phyloP scores from a whole-genome alignment of 2,329 filamentous ascomycete genomes.

The Fusarium heterosporum region DNA sequence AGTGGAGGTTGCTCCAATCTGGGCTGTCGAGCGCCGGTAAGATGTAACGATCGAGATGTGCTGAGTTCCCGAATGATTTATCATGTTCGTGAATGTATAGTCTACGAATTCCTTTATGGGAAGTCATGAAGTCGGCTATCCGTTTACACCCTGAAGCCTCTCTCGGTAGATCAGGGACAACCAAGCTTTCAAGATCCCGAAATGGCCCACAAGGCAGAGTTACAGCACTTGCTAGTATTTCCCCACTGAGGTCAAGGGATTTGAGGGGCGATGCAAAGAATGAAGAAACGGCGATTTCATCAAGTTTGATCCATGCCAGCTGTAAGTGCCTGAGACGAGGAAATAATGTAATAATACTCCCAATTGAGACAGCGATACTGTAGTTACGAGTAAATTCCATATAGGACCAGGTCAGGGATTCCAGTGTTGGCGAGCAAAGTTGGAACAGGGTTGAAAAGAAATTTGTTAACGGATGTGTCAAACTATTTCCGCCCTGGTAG shows the following conservation, averaged over 20 bases:
- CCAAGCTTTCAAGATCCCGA: background rate
- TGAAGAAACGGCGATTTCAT: background rate
- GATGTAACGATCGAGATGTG: slow-evolving; percentile 12
- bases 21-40: slow-evolving; percentile 10
- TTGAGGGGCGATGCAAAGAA: slow-evolving; percentile 7
- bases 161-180: no score
- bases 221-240: fast-evolving
- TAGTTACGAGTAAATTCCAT: no score
- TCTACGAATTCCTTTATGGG: background rate
- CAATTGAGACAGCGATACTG: no score
- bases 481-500: background rate
- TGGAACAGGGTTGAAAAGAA: slow-evolving; percentile 16
- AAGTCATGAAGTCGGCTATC: background rate
- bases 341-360: background rate
- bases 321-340: slow-evolving; percentile 6
- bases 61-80: fast-evolving
- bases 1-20: slow-evolving; percentile 13
- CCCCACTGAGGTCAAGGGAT: slow-evolving; percentile 1
- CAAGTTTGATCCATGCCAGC: background rate
- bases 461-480: no score
- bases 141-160: no score
- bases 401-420: slow-evolving; percentile 16
- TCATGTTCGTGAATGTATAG: slow-evolving; percentile 5
- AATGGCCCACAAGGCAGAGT: background rate
- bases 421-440: slow-evolving; percentile 19